phyloP scores from a whole-genome alignment of 345 rosid species.

The Salix koriyanagi region DNA sequence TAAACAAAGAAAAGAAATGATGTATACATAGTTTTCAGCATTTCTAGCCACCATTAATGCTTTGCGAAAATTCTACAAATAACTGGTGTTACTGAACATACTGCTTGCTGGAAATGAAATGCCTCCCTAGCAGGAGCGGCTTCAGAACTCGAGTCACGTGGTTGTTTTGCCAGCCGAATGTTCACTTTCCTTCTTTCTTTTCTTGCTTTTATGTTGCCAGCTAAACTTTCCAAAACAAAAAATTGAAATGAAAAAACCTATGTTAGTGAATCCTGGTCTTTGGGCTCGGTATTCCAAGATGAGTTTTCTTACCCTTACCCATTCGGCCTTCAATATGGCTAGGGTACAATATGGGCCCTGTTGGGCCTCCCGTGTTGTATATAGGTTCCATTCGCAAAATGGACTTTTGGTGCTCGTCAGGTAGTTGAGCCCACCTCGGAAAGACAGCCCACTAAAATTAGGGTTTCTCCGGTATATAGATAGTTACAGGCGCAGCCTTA shows the following conservation, averaged over 20 bases:
- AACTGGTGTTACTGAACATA: not conserved
- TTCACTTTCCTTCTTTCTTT: not conserved
- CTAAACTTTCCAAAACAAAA: not conserved
- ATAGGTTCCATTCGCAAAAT: not conserved
- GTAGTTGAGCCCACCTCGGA: not conserved
- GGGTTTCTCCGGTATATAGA: slow-evolving; percentile 15
- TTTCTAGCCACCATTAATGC: not conserved
- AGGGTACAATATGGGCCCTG: not conserved
- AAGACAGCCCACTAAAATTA: not conserved
- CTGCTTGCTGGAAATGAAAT: not conserved
- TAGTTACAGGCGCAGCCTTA: not conserved
- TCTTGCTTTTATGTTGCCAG: not conserved
- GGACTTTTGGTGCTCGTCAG: not conserved
- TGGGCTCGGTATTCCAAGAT: not conserved
- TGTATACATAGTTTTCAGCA: not conserved
- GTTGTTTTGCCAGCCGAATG: not conserved
- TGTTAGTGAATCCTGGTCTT: not conserved
- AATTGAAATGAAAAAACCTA: not conserved
- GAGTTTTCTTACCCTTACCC: not conserved
- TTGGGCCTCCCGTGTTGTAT: not conserved
- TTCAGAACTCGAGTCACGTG: not conserved
- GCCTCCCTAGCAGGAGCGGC: not conserved
- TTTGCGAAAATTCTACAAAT: not conserved
- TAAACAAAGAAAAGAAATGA: not conserved
- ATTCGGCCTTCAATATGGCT: not conserved